Evolutionary conservation across 1,284 basidiomycete genomes (phyloP).

Genomic region (Fomitopsis schrenkii): DNA sequence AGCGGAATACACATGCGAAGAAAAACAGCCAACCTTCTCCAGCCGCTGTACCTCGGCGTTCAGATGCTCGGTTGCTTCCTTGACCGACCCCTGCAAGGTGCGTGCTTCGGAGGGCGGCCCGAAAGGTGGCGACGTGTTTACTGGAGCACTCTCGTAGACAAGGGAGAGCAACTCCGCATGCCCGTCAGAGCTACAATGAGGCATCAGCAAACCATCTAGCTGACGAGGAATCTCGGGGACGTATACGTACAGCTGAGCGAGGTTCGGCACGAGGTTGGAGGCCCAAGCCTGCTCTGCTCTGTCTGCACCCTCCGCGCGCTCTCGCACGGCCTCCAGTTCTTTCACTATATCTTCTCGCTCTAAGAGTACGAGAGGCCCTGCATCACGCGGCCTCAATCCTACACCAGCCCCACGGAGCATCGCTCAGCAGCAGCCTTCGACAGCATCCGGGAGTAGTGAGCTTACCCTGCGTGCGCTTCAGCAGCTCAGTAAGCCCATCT

Average conservation of each 20-base stretch:
- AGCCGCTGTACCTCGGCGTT: conserved; percentile 12
- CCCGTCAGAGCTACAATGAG: conserved; percentile 6
- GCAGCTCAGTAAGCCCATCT: conserved; percentile 8
- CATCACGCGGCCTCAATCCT: conserved; percentile 5
- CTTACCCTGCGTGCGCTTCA: conserved; percentile 15
- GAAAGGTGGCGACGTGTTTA: conserved; percentile 25
- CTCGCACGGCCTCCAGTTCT: conserved; percentile 11
- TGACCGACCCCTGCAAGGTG: conserved; percentile 6
- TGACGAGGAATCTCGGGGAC: not conserved
- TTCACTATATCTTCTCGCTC: conserved; percentile 14
- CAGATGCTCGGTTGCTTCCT: conserved; percentile 10
- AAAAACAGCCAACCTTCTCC: conserved; percentile 12
- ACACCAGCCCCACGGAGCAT: not conserved
- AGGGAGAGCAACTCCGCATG: conserved; percentile 13
- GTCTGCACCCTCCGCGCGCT: conserved; percentile 3
- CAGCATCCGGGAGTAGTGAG: not conserved
- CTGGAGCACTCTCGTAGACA: conserved; percentile 19
- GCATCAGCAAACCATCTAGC: not conserved
- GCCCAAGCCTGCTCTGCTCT: conserved; percentile 12
- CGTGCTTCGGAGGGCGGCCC: conserved; percentile 4
- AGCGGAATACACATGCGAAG: not conserved
- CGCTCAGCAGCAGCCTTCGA: not conserved
- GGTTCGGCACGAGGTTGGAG: not conserved
- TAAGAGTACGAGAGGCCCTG: conserved; percentile 18
- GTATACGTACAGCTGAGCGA: conserved; percentile 15